phyloP scores from a whole-genome alignment of 1,139 yeast species.

The Tardiomyces depauwii region DNA sequence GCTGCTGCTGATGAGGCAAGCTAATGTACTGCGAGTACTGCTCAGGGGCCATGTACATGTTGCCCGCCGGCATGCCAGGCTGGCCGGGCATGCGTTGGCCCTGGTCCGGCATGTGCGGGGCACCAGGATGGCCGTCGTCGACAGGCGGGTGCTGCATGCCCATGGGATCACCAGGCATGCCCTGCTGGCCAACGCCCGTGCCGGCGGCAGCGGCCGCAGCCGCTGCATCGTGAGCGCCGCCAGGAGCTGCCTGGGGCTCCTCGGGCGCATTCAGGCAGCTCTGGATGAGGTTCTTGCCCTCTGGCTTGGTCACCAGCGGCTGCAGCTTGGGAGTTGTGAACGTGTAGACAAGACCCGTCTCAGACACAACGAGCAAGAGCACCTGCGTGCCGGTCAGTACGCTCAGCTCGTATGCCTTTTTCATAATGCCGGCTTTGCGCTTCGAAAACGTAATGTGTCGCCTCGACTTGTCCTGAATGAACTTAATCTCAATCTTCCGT shows the following conservation, averaged over 20 bases:
- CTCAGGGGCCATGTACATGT: background rate
- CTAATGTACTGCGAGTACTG: background rate
- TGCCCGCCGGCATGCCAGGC: background rate
- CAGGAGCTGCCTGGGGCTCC: conserved; percentile 8
- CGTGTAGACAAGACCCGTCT: conserved; percentile 96
- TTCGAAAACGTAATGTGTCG: conserved; percentile 96
- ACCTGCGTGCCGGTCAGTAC: conserved; percentile 97
- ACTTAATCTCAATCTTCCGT: conserved; percentile 93
- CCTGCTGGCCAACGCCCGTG: conserved; percentile 2
- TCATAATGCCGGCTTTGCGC: conserved; percentile 98
- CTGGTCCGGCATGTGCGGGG: background rate
- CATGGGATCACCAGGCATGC: conserved; percentile 3
- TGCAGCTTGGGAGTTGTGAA: conserved; percentile 97
- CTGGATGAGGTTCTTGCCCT: conserved; percentile 92
- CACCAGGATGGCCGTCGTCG: background rate
- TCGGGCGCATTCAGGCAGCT: conserved; percentile 96
- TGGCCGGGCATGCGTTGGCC: background rate
- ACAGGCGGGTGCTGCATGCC: background rate
- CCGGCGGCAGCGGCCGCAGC: conserved; percentile 4
- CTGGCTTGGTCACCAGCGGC: conserved; percentile 93
- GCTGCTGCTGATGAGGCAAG: background rate
- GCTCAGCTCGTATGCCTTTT: conserved; percentile 89
- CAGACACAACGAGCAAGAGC: conserved; percentile 82
- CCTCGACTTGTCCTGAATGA: conserved; percentile 93
- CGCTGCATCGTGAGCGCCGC: background rate